Base-by-base conservation (phyloP, 1,139 yeast genomes). In the Pichia sp. region DNA sequence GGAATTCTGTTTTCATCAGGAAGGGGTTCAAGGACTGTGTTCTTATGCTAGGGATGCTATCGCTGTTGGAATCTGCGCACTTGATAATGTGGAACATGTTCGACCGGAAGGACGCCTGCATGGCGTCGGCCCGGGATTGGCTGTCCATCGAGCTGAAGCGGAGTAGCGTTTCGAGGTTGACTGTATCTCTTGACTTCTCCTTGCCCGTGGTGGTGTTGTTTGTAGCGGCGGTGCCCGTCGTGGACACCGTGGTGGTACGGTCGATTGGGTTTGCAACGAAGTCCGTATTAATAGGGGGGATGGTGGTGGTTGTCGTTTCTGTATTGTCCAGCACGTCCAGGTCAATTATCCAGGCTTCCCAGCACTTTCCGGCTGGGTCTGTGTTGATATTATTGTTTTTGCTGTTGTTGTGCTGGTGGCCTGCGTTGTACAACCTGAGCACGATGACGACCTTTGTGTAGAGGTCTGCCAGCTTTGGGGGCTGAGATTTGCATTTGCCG, bases 21-120 rank as follows among this genome's bases (percentile, higher is more conserved):
- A 49, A 49, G 6, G 44, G 48, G n/a, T 42, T 36, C n/a, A 49
- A 29, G 2, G 17, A 10, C 3, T 49, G 33, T 5, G 44, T 31
- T 16, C 33, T 50, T 12, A 36, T 53, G 34, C 29, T 27, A 1
- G 56, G 49, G 20, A 41, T 27, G n/a, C 29, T 31, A n/a, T 41
- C 50, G 63, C 81, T 84, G 63, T 84, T 76, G 5, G 67, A 63
- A 63, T 85, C 87, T 16, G 76, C 81, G 29, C 73, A 69, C 29
- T 76, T 77, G 46, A 83, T 71, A 17, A 87, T 79, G 54, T 74
- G 71, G 53, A 73, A 62, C 44, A 49, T 44, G 33, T 49, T 49
- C 3, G 41, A 31, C 72, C 72, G 81, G 72, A 12, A 77, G 68
- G 47, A 29, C 14, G 49, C 10, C 36, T 48, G 30, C 27, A 47